These are phyloP conservation scores for Pleurotus cornucopiae DNA, from an alignment of 768 basidiomycete genomes.

Conservation along the genomic window DNA sequence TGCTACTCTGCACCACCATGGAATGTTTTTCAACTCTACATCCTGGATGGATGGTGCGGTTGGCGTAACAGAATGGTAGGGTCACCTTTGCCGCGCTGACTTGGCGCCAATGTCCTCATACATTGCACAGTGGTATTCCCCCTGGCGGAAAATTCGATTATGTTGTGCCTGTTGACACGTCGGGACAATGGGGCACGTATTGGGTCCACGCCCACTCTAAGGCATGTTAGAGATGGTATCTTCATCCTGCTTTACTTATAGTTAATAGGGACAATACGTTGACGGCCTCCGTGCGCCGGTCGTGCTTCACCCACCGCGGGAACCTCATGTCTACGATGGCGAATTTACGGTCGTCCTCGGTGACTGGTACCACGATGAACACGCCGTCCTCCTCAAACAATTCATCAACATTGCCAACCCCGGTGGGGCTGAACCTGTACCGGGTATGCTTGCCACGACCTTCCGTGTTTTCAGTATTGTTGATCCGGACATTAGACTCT, in stretches of 20 bases:
- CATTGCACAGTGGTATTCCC: slow-evolving; percentile 67
- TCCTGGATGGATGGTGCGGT: slow-evolving; percentile 89
- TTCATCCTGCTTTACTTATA: slow-evolving; percentile 1
- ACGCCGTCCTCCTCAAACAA: slow-evolving; percentile 51
- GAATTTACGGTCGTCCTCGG: slow-evolving; percentile 84
- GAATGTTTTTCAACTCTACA: slow-evolving; percentile 88
- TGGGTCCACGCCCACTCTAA: slow-evolving; percentile 73
- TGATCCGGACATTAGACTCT: slow-evolving; percentile 45
- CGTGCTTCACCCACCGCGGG: slow-evolving; percentile 64
- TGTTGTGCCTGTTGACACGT: slow-evolving; percentile 61
- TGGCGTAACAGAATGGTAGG: slow-evolving; percentile 79
- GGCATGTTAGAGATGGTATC: slow-evolving; percentile 23
- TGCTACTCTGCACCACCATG: slow-evolving; percentile 85
- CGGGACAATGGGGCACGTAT: slow-evolving; percentile 75
- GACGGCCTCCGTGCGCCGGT: slow-evolving; percentile 91
- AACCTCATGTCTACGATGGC: slow-evolving; percentile 77
- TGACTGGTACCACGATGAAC: slow-evolving; percentile 92
- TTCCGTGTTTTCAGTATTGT: background rate
- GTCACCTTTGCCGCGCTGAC: background rate
- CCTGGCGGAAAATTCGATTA: slow-evolving; percentile 70
- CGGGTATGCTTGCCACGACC: slow-evolving; percentile 39
- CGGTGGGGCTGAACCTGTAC: slow-evolving; percentile 82
- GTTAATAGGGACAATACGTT: slow-evolving; percentile 74
- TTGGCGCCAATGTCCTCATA: background rate
- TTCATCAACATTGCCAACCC: slow-evolving; percentile 78